Percentiles rank a stretch among this genome's conserved stretches.
Evolutionary conservation across 1,284 basidiomycete species (phyloP).

Genomic region (Sporisorium sorghi): DNA sequence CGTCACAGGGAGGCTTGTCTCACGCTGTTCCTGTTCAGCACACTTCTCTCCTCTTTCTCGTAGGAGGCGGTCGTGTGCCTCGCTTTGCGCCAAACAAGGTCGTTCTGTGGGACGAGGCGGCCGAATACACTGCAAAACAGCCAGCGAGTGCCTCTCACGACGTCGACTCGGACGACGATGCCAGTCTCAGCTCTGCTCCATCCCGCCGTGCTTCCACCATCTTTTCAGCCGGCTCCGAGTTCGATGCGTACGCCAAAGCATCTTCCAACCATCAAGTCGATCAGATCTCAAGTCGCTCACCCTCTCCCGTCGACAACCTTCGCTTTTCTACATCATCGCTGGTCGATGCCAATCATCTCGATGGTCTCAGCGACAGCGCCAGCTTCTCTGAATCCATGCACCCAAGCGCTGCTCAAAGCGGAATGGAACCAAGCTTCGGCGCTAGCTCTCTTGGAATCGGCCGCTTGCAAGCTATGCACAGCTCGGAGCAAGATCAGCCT

Average conservation of each 20-base stretch:
- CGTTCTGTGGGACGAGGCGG: slow-evolving; percentile 62
- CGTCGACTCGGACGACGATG: slow-evolving; percentile 27
- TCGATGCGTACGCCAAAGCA: slow-evolving; percentile 32
- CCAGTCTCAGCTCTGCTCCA: neutral
- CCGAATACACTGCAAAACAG: slow-evolving; percentile 20
- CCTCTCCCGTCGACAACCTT: slow-evolving; percentile 12
- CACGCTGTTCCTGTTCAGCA: slow-evolving; percentile 50
- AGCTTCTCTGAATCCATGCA: neutral
- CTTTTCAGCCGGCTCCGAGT: slow-evolving; percentile 54
- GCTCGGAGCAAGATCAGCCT: neutral
- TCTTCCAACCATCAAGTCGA: neutral
- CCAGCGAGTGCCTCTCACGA: neutral
- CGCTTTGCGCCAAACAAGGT: slow-evolving; percentile 65
- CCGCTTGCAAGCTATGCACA: slow-evolving; percentile 23
- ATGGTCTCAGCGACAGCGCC: neutral
- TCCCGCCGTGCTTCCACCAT: slow-evolving; percentile 52
- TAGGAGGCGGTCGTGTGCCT: slow-evolving; percentile 62
- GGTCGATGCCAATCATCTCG: slow-evolving; percentile 11
- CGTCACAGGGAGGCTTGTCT: slow-evolving; percentile 55
- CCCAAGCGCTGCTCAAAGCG: neutral
- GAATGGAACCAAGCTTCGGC: slow-evolving; percentile 21
- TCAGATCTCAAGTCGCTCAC: neutral
- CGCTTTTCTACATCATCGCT: slow-evolving; percentile 29
- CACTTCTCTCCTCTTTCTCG: slow-evolving; percentile 59
- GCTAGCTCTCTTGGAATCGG: slow-evolving; percentile 46